These are phyloP conservation scores for Castanea mollissima DNA, from an alignment of 306 rosid genomes.

Conservation along the genomic window DNA sequence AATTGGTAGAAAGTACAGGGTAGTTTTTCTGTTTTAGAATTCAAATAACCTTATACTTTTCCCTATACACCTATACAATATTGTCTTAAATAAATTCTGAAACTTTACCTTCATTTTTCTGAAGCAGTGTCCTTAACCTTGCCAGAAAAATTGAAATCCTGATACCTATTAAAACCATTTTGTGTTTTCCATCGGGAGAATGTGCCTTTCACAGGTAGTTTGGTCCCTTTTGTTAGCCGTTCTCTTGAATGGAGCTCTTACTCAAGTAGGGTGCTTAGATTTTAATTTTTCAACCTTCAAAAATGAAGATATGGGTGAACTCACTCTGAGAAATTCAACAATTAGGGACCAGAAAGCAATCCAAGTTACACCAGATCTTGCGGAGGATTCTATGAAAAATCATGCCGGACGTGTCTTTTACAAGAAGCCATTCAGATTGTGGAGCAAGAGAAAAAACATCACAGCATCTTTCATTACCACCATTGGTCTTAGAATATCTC, in stretches of 20 bases:
- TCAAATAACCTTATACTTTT: no score
- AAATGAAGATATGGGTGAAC: slow-evolving; percentile 6
- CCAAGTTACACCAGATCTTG: slow-evolving; percentile 40
- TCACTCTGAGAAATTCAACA: slow-evolving; percentile 5
- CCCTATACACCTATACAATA: background rate
- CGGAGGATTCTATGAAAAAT: accelerated
- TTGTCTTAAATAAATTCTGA: background rate
- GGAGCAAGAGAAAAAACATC: slow-evolving; percentile 27
- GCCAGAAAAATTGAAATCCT: background rate
- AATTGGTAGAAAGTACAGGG: background rate
- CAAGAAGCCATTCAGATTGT: slow-evolving; percentile 25
- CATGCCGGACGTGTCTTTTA: slow-evolving; percentile 36
- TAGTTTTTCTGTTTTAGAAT: no score
- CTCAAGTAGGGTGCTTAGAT: slow-evolving; percentile 12
- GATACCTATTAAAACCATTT: background rate
- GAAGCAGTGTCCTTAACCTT: no score
- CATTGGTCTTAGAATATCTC: slow-evolving; percentile 21
- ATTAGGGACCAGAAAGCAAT: slow-evolving; percentile 15
- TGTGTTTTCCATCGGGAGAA: background rate
- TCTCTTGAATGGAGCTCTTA: slow-evolving; percentile 15
- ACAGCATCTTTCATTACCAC: slow-evolving; percentile 34
- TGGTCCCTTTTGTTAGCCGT: slow-evolving; percentile 11
- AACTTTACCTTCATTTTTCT: background rate
- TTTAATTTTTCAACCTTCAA: slow-evolving; percentile 39
- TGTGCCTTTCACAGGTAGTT: background rate